Evolutionary conservation across 2,329 filamentous ascomycete species (phyloP), one percentile per base, ranked within the genome.

Genomic region (Penicillium sp.): DNA sequence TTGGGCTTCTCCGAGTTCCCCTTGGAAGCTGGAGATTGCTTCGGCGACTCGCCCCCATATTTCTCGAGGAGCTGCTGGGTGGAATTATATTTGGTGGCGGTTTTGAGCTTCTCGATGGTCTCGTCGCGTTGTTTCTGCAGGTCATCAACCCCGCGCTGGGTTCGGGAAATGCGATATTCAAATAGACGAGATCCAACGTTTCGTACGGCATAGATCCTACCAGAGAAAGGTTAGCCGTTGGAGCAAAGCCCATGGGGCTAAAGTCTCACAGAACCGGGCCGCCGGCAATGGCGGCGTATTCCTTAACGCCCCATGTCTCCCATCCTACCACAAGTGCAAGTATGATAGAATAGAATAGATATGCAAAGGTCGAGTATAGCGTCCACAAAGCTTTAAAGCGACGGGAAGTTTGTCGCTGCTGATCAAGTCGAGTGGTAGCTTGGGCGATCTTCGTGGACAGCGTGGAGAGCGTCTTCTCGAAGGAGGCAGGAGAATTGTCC

Each of bases 31-130:
- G 63, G 49, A 3, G 54, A 54, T 15, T 59, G 57, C 36, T 72
- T 72, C 18, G 79, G 75, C 56, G 86, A 84, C 18, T 79, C 77
- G 9, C 85, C 88, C 33, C 91, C 92, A 70, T 99, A 99, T 66
- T 97, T 99, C 66, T 97, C 90, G 10, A 99, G 82, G 54, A 99
- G 75, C 69, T 96, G 85, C 66, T 95, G 85, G 1, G 94, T 99
- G 29, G 92, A 94, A 73, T 97, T 90, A 76, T 96, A 99, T 71
- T 89, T 96, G 31, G 94, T 99, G 24, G 92, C 92, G 53, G 88
- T 86, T 74, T 99, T 99, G 58, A 99, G 84, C 74, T 92, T 92
- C 70, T 95, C 88, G 60, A 99, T 97, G 2, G 92, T 96, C 63
- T 85, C 85, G 53, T 89, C 85, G 49, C 93, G 85, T 71, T 96